Evolutionary conservation across 169 alveolate species (phyloP).

Genomic region (Plasmodium yoelii): DNA sequence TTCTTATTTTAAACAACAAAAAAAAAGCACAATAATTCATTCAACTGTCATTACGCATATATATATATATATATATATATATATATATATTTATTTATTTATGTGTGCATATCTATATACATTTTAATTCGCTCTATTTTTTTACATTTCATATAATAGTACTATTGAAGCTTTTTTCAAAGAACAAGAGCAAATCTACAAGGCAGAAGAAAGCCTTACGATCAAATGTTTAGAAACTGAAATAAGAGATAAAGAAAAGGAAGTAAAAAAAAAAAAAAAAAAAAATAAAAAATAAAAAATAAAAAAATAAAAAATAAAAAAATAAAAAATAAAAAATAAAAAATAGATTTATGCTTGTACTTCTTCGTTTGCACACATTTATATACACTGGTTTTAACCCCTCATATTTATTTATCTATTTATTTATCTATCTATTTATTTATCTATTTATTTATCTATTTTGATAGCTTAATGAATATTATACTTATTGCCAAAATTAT

Average conservation of each 20-base stretch:
- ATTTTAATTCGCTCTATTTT: constrained; percentile 9
- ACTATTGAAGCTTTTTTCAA: constrained; percentile 11
- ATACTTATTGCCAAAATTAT: constrained; percentile 49
- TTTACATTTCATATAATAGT: constrained; percentile 12
- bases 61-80: neutral
- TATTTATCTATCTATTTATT: too few species aligned
- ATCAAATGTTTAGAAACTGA: constrained; percentile 17
- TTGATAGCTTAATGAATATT: constrained; percentile 36
- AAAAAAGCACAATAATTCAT: neutral
- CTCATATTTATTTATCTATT: too few species aligned
- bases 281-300: too few species aligned
- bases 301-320: too few species aligned
- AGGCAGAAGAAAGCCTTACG: constrained; percentile 28
- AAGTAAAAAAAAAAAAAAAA: constrained; percentile 10
- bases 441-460: too few species aligned
- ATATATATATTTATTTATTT: neutral
- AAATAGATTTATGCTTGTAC: too few species aligned
- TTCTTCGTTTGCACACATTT: too few species aligned
- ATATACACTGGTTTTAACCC: too few species aligned
- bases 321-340: neutral
- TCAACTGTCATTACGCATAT: neutral
- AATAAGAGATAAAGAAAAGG: constrained; percentile 42
- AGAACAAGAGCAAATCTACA: constrained; percentile 59
- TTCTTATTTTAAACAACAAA: neutral
- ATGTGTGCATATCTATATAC: neutral